A percentile compares a stretch with the other conserved stretches of the same genome.
Evolutionary conservation across 73 alveolate species (phyloP).

Genomic region (Halteria grandinella): DNA sequence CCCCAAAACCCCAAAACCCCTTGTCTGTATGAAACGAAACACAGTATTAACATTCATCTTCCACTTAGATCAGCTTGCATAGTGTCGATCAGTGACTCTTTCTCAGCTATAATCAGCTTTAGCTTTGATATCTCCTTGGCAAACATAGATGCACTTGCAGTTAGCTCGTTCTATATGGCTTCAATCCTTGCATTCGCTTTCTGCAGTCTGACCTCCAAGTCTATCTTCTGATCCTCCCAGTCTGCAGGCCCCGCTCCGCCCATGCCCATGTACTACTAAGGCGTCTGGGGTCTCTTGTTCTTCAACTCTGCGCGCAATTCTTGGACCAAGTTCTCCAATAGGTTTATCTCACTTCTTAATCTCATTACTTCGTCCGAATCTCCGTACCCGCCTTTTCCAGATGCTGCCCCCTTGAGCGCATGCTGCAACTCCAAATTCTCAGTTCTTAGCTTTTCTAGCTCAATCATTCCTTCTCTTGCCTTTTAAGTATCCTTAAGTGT

Average conservation of each 20-base stretch:
- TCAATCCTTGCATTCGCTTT: constrained; percentile 97
- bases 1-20: constrained; percentile 29
- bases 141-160: constrained; percentile 89
- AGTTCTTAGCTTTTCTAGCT: constrained; percentile 96
- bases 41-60: constrained; percentile 2
- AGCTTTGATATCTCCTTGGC: constrained; percentile 96
- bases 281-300: constrained; percentile 95
- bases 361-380: constrained; percentile 90
- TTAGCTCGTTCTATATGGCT: constrained; percentile 95
- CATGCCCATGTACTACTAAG: no score
- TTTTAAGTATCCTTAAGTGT: constrained; percentile 93
- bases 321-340: constrained; percentile 89
- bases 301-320: constrained; percentile 93
- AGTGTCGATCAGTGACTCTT: constrained; percentile 80
- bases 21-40: not conserved
- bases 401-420: constrained; percentile 84
- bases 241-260: constrained; percentile 85
- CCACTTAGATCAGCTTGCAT: constrained; percentile 54
- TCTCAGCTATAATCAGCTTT: constrained; percentile 91
- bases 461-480: constrained; percentile 95
- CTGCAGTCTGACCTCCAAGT: constrained; percentile 95
- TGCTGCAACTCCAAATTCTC: constrained; percentile 94
- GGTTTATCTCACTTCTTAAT: constrained; percentile 87
- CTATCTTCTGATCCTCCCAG: constrained; percentile 96
- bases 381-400: constrained; percentile 70